Conservation (phyloP, 768 basidiomycete genomes). For the Termitomyces titanicus region DNA sequence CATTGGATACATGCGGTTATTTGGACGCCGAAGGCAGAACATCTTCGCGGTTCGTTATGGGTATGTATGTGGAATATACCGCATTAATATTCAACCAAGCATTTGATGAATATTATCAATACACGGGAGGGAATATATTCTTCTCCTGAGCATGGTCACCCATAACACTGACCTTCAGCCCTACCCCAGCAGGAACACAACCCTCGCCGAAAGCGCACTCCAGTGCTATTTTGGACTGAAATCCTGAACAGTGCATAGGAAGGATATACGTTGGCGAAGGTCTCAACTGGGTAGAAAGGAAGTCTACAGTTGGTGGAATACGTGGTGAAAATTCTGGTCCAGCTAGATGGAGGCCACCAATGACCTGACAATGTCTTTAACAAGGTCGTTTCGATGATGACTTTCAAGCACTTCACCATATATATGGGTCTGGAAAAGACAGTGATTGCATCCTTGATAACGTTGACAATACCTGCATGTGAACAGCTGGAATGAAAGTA, state of each 20-base stretch:
- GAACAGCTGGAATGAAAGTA: constrained; percentile 30
- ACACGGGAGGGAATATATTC: constrained; percentile 29
- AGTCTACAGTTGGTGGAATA: constrained; percentile 67
- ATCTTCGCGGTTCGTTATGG: no score
- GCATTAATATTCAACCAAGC: no score
- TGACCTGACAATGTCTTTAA: constrained; percentile 39
- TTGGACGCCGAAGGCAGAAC: no score
- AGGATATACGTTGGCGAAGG: constrained; percentile 70
- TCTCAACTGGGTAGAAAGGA: constrained; percentile 54
- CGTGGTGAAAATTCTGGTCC: constrained; percentile 60
- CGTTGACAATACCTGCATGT: constrained; percentile 86
- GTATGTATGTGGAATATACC: no score
- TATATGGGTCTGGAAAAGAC: constrained; percentile 67
- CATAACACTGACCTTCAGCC: constrained; percentile 56
- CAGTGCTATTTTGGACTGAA: constrained; percentile 70
- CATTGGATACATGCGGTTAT: not conserved
- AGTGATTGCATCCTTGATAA: constrained; percentile 63
- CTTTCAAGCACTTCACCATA: constrained; percentile 46
- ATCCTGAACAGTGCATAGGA: constrained; percentile 86
- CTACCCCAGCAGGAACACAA: constrained; percentile 76
- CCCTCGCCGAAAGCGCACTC: constrained; percentile 67
- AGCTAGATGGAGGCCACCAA: constrained; percentile 84
- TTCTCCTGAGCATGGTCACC: constrained; percentile 44
- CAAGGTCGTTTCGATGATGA: not conserved
- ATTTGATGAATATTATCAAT: constrained; percentile 5